Conservation (phyloP, 805 yeast genomes). For the Lachancea mirantina region DNA sequence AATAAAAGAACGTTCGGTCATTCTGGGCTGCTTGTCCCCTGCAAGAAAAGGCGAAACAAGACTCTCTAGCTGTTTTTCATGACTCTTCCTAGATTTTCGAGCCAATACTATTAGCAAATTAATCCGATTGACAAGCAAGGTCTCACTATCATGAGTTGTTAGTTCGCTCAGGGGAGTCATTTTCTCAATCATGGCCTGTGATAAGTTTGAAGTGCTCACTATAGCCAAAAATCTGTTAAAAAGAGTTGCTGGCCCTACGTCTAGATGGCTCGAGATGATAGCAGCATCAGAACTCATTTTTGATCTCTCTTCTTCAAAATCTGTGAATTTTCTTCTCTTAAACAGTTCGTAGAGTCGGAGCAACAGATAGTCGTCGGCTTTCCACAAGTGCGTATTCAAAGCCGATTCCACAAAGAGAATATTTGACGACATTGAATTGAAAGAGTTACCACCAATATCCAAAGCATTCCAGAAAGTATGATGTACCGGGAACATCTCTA, state of each 20-base stretch:
- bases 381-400: constrained; percentile 27
- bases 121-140: constrained; percentile 24
- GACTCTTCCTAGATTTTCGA: constrained; percentile 13
- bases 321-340: constrained; percentile 22
- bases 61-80: constrained; percentile 20
- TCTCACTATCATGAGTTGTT: constrained; percentile 11
- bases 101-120: constrained; percentile 23
- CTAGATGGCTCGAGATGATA: no score
- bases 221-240: constrained; percentile 23
- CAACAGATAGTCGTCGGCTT: constrained; percentile 41
- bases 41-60: constrained; percentile 16
- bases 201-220: constrained; percentile 10
- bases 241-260: constrained; percentile 12
- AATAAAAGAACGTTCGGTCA: constrained; percentile 2
- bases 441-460: constrained; percentile 11
- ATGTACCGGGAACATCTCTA: constrained; percentile 17
- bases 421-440: constrained; percentile 9
- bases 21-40: constrained; percentile 1
- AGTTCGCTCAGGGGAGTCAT: constrained; percentile 27
- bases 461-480: constrained; percentile 20
- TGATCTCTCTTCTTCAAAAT: constrained; percentile 23
- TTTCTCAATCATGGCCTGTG: constrained; percentile 18
- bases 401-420: constrained; percentile 17
- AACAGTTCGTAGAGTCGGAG: constrained; percentile 29
- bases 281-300: not conserved